Evolutionary conservation across 2,329 filamentous ascomycete genomes (phyloP), one percentile per base, ranked within the genome.

Genomic region (Orbilia brochopaga): DNA sequence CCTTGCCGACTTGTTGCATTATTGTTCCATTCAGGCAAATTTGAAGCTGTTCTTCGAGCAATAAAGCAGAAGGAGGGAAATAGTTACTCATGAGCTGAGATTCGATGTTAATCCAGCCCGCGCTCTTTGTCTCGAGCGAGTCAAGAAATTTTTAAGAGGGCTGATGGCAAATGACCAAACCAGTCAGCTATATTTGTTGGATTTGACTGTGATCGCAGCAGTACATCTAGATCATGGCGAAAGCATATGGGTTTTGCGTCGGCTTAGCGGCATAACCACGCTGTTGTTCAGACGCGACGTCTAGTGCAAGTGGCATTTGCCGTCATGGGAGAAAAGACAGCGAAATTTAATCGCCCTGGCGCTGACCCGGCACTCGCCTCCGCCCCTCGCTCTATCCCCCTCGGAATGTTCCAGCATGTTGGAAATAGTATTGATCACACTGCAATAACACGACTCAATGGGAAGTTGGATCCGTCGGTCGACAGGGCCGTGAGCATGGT

Each of bases 341-440:
- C 19, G 44, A 19, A 21, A 48, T 48, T 4, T n/a, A n/a, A n/a
- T n/a, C n/a, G n/a, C n/a, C n/a, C n/a, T n/a, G n/a, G 19, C 19
- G 2, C 44, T 19, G 44, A 27, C 37, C 48, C 55, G 46, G 46
- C 55, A 15, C 35, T 62, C 64, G 66, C 66, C 59, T 70, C 53
- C 66, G 59, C 59, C 63, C 53, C 53, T 48, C n/a, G 48, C 46
- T 63, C 37, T 48, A 21, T 53, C 21, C 46, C n/a, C 66, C 54
- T 59, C 63, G 54, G 66, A 56, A 70, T 63, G 37, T 59, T 64
- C 66, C 54, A 70, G 66, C 53, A 21, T 58, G 66, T 59, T 70
- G 66, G 54, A 30, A 70, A 70, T 70, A 21, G 44, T 48, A 70
- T 64, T 62, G 62, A 63, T 54, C 42, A 35, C 57, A 37, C 65